Percentiles rank a stretch among this genome's conserved stretches.
Evolutionary conservation across 257 asterid species (phyloP).

Genomic region (Solanum acaule): DNA sequence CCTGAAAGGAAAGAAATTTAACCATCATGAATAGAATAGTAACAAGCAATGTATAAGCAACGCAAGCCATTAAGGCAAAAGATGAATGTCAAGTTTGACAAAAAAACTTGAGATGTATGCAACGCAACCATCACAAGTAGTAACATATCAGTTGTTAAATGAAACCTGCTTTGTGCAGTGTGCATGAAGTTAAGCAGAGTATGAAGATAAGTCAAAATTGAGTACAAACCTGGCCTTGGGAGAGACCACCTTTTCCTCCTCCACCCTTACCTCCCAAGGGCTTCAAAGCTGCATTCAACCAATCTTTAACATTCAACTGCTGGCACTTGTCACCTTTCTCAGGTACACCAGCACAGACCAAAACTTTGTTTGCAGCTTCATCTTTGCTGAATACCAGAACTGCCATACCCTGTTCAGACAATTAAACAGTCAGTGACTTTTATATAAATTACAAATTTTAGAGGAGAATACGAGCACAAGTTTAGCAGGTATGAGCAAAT

Average conservation of each 20-base stretch:
- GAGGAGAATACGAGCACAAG: background rate
- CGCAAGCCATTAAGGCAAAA: background rate
- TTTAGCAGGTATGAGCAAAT: background rate
- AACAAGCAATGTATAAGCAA: background rate
- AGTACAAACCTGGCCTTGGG: conserved; percentile 83
- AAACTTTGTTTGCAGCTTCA: conserved; percentile 61
- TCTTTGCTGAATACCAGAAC: conserved; percentile 75
- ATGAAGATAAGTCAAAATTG: background rate
- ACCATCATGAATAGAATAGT: background rate
- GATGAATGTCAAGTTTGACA: background rate
- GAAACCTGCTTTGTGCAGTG: background rate
- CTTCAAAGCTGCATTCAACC: conserved; percentile 71
- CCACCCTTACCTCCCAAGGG: conserved; percentile 91
- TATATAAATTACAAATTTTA: background rate
- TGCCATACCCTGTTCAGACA: conserved; percentile 62
- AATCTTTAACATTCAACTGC: conserved; percentile 58
- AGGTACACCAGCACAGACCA: conserved; percentile 98
- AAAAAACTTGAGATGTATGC: background rate
- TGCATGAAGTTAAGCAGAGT: background rate
- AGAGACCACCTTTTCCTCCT: conserved; percentile 93
- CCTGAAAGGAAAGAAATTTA: conserved; percentile 30
- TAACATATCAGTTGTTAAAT: background rate
- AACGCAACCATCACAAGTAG: background rate
- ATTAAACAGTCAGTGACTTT: background rate
- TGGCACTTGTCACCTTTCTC: conserved; percentile 51